Conservation (phyloP, 345 rosid species). For the Streptanthus diversifolius region DNA sequence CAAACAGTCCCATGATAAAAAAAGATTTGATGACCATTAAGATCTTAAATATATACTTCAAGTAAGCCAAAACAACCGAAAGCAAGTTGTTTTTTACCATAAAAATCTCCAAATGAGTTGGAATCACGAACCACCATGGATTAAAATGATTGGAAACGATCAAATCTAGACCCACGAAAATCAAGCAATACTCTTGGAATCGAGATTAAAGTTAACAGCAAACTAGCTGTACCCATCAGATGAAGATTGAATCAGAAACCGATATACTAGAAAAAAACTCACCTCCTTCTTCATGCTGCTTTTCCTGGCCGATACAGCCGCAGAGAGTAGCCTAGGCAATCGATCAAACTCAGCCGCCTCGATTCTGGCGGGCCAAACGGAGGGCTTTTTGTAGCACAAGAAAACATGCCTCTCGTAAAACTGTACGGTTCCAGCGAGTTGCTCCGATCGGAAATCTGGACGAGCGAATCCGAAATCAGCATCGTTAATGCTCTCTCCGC, state of each 20-base stretch:
- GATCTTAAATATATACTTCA: neutral
- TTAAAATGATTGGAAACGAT: neutral
- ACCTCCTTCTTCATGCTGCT: slow-evolving; percentile 70
- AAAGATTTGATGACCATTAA: neutral
- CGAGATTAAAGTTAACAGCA: neutral
- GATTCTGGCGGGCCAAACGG: slow-evolving; percentile 92
- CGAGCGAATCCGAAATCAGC: slow-evolving; percentile 77
- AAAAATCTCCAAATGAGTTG: neutral
- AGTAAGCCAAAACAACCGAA: neutral
- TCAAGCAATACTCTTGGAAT: neutral
- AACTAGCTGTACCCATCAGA: neutral
- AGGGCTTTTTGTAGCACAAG: slow-evolving; percentile 89
- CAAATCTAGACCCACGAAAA: neutral
- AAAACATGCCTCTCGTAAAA: slow-evolving; percentile 83
- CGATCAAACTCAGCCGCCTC: slow-evolving; percentile 99
- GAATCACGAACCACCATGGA: neutral
- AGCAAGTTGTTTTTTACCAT: neutral
- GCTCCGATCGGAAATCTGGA: slow-evolving; percentile 63
- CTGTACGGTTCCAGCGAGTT: slow-evolving; percentile 77
- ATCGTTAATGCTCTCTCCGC: slow-evolving; percentile 42
- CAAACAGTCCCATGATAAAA: neutral
- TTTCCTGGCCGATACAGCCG: slow-evolving; percentile 67
- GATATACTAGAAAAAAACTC: neutral
- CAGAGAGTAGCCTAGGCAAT: slow-evolving; percentile 88
- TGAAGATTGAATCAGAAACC: neutral